These are phyloP conservation scores for Sindora glabra DNA, from an alignment of 306 rosid genomes.

Conservation along the genomic window DNA sequence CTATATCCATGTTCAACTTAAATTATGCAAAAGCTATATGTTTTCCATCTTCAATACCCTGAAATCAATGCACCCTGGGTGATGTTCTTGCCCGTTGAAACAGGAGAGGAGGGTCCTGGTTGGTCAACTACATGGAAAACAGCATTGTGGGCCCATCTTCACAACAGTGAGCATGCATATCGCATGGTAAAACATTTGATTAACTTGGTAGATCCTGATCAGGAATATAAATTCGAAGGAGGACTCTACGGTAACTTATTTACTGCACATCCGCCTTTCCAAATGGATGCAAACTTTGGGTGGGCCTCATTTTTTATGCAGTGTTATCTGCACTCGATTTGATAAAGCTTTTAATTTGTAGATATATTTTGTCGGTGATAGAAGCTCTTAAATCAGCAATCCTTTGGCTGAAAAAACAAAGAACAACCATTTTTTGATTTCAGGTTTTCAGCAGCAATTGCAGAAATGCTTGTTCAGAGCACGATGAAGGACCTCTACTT, in stretches of 20 bases:
- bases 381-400: not conserved
- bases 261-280: constrained; percentile 93
- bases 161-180: constrained; percentile 75
- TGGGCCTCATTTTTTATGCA: constrained; percentile 25
- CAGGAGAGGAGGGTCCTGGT: constrained; percentile 98
- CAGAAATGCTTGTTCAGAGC: constrained; percentile 86
- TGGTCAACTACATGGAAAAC: constrained; percentile 95
- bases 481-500: constrained; percentile 57
- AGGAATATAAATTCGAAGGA: constrained; percentile 66
- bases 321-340: not conserved
- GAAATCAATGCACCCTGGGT: constrained; percentile 3
- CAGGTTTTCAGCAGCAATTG: constrained; percentile 63
- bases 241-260: constrained; percentile 89
- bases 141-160: constrained; percentile 82
- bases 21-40: not conserved
- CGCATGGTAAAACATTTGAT: constrained; percentile 86
- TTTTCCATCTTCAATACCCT: not conserved
- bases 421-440: constrained; percentile 10
- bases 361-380: not conserved
- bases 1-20: constrained; percentile 3
- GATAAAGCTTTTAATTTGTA: not conserved
- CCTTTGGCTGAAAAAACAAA: not conserved
- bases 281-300: constrained; percentile 97
- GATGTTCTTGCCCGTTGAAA: constrained; percentile 17
- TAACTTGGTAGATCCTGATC: constrained; percentile 75